Base-by-base conservation (phyloP, 306 rosid species). In the Phaseolus lunatus region DNA sequence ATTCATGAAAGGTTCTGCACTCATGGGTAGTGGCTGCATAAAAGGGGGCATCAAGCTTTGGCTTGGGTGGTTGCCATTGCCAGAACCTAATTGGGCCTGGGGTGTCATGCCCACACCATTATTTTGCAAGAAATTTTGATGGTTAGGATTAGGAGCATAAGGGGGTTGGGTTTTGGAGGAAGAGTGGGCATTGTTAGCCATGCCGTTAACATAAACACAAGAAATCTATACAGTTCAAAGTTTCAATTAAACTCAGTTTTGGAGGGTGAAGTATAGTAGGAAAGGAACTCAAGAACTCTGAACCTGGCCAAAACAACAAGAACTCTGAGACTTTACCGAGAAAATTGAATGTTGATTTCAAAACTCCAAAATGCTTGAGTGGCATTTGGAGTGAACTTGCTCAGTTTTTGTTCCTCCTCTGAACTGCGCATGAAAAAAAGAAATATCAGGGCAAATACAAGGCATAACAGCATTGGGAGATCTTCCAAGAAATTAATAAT, bases 41-140 rank as follows among this genome's bases (percentile, higher is more conserved):
- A 77, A 85, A 13, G 92, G 80, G 14, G 61, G 70, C 57, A 19
- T 77, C 62, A 82, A 16, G 79, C 71, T 82, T 44, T 64, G 81
- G 66, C 73, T 74, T 70, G 83, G 93, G 61, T 74, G 37, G 53
- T 73, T 82, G 53, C 79, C 82, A 29, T 73, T 82, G 53, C 79
- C 82, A 29, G 69, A 24, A 78, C 85, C 88, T 56, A 79, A 70
- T 15, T 81, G 92, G 37, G 87, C 79, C 48, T 84, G 96, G 73
- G 66, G 84, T 84, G 73, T 81, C 71, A 79, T 68, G 43, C 81
- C 87, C 70, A 83, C 74, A 61, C 79, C 78, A 78, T 71, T 86
- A 75, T 83, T 87, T 84, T 83, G 95, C 80, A 83, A 48, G 27
- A 86, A 82, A 48, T 19, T 61, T 47, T 79, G 83, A 29, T 70